Conservation (phyloP, 129 eudicot genomes). For the Dittrichia graveolens region DNA sequence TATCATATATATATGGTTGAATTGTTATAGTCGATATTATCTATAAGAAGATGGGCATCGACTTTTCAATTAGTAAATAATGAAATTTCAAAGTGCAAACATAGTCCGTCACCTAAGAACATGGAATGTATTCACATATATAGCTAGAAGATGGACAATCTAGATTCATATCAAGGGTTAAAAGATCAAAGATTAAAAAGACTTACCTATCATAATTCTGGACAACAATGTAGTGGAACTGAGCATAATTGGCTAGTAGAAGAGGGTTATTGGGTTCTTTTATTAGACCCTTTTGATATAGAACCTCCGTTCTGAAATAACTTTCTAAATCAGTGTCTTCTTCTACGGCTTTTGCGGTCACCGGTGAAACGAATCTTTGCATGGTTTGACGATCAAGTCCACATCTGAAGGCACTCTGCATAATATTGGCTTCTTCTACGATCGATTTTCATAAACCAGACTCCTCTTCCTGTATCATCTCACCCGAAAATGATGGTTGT, state of each 20-base stretch:
- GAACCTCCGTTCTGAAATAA: slow-evolving; percentile 61
- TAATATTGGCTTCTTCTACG: slow-evolving; percentile 59
- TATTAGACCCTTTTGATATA: slow-evolving; percentile 56
- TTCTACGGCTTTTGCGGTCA: slow-evolving; percentile 47
- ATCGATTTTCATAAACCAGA: slow-evolving; percentile 58
- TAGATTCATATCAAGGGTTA: neutral
- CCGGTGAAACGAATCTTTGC: slow-evolving; percentile 72
- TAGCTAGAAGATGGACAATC: neutral
- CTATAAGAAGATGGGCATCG: neutral
- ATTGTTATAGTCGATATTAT: too few relatives aligned
- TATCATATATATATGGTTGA: too few relatives aligned
- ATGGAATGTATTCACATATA: too few relatives aligned
- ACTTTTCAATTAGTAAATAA: neutral
- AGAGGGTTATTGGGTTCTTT: slow-evolving; percentile 76
- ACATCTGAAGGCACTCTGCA: slow-evolving; percentile 51
- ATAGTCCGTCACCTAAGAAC: too few relatives aligned
- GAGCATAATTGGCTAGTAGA: slow-evolving; percentile 86
- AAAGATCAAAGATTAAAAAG: neutral
- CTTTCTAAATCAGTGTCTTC: slow-evolving; percentile 51
- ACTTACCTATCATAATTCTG: slow-evolving; percentile 81
- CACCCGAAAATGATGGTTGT: slow-evolving; percentile 50
- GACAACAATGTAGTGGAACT: slow-evolving; percentile 76
- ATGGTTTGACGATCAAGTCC: slow-evolving; percentile 62
- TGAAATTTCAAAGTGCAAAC: neutral
- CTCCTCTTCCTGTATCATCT: slow-evolving; percentile 54